These are phyloP conservation scores for Ramularia collo-cygni DNA, from an alignment of 2,329 filamentous ascomycete genomes.

Conservation along the genomic window DNA sequence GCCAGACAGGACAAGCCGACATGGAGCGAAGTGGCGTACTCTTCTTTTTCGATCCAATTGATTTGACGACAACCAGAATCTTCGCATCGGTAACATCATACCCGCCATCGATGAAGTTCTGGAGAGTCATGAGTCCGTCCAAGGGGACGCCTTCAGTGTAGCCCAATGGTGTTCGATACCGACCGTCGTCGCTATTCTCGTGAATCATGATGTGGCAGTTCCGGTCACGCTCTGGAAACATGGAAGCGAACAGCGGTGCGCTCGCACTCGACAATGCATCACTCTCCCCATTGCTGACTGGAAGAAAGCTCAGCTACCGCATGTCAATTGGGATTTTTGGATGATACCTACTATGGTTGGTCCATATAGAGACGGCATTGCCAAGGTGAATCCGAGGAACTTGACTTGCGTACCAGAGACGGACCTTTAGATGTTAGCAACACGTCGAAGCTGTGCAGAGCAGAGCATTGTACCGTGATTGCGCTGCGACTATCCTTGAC, in stretches of 20 bases:
- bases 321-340: not conserved
- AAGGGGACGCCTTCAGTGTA: constrained; percentile 33
- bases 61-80: constrained; percentile 53
- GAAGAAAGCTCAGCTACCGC: constrained; percentile 1
- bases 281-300: constrained; percentile 43
- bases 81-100: constrained; percentile 47
- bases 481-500: constrained; percentile 51
- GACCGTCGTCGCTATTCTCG: constrained; percentile 39
- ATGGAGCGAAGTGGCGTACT: constrained; percentile 26
- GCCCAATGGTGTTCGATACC: constrained; percentile 42
- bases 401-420: constrained; percentile 44
- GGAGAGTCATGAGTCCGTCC: constrained; percentile 50
- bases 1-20: not conserved
- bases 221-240: constrained; percentile 52
- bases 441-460: not conserved
- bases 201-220: constrained; percentile 50
- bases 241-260: constrained; percentile 47
- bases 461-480: constrained; percentile 39
- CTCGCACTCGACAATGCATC: constrained; percentile 35
- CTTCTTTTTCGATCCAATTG: constrained; percentile 47
- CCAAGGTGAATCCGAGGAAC: constrained; percentile 44
- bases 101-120: constrained; percentile 48
- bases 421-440: constrained; percentile 35
- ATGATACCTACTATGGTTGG: constrained; percentile 37
- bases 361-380: constrained; percentile 51